Conservation (phyloP, 345 rosid species). For the Crucihimalaya himalaica region DNA sequence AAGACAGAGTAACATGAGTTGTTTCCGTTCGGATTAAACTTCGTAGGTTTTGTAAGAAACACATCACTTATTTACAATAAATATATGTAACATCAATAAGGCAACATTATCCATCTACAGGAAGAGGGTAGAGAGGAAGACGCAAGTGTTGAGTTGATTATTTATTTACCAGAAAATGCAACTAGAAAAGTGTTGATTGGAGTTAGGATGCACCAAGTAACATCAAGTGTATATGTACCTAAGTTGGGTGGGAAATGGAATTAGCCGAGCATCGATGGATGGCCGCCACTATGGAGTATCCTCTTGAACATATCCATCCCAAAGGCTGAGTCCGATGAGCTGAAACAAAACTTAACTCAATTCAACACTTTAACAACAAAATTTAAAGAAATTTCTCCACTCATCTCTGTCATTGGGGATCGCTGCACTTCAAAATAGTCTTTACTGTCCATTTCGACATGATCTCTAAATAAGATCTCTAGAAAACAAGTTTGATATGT, state of each 20-base stretch:
- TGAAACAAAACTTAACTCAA: conserved; percentile 41
- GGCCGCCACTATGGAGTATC: conserved; percentile 94
- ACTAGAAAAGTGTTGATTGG: not conserved
- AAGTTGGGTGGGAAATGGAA: conserved; percentile 13
- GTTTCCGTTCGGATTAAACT: conserved; percentile 2
- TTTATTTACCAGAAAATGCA: conserved; percentile 19
- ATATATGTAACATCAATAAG: not conserved
- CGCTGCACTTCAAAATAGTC: not conserved
- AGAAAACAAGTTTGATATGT: conserved; percentile 22
- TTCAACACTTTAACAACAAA: conserved; percentile 8
- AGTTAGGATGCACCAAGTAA: conserved; percentile 14
- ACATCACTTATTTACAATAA: conserved; percentile 3
- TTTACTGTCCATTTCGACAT: not conserved
- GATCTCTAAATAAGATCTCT: not conserved
- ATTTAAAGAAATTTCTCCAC: not conserved
- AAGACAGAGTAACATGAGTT: not conserved
- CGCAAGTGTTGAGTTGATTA: not conserved
- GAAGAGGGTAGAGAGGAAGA: not conserved
- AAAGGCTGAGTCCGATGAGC: conserved; percentile 93
- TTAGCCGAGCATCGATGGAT: conserved; percentile 91
- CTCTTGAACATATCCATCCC: conserved; percentile 95
- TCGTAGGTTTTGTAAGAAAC: not conserved
- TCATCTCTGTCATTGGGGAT: not conserved
- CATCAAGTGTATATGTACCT: conserved; percentile 17
- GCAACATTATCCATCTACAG: not conserved